Evolutionary conservation across 2,329 filamentous ascomycete genomes (phyloP).

Genomic region (Coleophoma crateriformis): DNA sequence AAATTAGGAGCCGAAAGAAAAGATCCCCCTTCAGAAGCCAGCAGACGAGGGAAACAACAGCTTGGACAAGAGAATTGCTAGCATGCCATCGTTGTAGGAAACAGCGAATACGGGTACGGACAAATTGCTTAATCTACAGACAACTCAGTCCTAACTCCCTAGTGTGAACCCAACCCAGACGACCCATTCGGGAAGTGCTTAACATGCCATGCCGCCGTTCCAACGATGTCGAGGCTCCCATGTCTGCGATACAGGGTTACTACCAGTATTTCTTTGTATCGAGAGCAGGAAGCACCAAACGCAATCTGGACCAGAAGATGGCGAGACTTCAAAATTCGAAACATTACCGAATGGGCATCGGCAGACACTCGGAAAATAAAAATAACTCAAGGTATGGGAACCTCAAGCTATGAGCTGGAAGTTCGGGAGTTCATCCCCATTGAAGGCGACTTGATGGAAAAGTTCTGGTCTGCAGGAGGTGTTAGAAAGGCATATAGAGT

Average conservation of each 20-base stretch:
- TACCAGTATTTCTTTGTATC: constrained; percentile 27
- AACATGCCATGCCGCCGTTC: constrained; percentile 42
- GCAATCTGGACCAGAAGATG: constrained; percentile 10
- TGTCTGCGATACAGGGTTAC: constrained; percentile 57
- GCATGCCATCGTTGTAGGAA: constrained; percentile 57
- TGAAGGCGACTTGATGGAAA: constrained; percentile 17
- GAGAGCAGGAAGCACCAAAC: not conserved
- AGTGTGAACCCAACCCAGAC: constrained; percentile 48
- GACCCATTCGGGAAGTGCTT: constrained; percentile 43
- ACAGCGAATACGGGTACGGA: constrained; percentile 54
- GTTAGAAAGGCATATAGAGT: constrained; percentile 1
- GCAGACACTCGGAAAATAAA: constrained; percentile 12
- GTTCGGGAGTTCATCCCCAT: constrained; percentile 19
- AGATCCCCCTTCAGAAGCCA: constrained; percentile 5
- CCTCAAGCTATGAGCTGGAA: constrained; percentile 12
- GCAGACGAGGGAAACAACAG: constrained; percentile 45
- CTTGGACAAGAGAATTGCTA: constrained; percentile 51
- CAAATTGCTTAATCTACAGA: not conserved
- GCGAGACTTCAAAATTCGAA: constrained; percentile 21
- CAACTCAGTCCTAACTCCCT: not conserved
- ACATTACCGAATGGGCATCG: constrained; percentile 19
- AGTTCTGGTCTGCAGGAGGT: constrained; percentile 10
- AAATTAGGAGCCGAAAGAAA: no score
- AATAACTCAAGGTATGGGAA: constrained; percentile 14
- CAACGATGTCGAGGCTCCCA: constrained; percentile 46